Evolutionary conservation across 495 filamentous ascomycete genomes (phyloP).

Genomic region (Penicillium pancosmium): DNA sequence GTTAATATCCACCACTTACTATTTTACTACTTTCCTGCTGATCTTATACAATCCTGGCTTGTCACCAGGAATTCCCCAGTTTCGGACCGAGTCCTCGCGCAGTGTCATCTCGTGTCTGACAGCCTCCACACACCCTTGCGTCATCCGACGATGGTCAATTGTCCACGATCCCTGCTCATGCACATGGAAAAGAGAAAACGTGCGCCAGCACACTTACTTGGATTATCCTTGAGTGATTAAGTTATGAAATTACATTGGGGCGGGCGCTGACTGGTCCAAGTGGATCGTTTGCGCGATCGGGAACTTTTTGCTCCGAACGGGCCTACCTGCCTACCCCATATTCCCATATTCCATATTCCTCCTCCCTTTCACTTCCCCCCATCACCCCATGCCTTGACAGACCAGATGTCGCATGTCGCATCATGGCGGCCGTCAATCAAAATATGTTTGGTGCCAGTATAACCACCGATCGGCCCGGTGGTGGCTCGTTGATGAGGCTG

Average conservation of each 20-base stretch:
- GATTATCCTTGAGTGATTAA: background rate
- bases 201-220: background rate
- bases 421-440: conserved; percentile 50
- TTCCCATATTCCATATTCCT: conserved; percentile 13
- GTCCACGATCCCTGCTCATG: background rate
- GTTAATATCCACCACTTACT: background rate
- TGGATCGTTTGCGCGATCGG: conserved; percentile 22
- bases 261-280: conserved; percentile 11
- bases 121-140: background rate
- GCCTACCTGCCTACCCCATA: conserved; percentile 7
- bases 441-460: conserved; percentile 53
- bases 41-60: background rate
- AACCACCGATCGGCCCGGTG: conserved; percentile 33
- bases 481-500: conserved; percentile 46
- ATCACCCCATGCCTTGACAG: background rate
- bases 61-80: too few relatives aligned
- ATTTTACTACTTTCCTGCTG: background rate
- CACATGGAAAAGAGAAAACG: background rate
- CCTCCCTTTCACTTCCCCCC: background rate
- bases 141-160: background rate
- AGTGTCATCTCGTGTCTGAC: background rate
- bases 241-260: conserved; percentile 2
- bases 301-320: conserved; percentile 26
- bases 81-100: too few relatives aligned
- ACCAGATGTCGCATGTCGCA: conserved; percentile 35